Evolutionary conservation across 306 rosid species (phyloP), one percentile per base, ranked within the genome.

Genomic region (Cucurbita maxima): DNA sequence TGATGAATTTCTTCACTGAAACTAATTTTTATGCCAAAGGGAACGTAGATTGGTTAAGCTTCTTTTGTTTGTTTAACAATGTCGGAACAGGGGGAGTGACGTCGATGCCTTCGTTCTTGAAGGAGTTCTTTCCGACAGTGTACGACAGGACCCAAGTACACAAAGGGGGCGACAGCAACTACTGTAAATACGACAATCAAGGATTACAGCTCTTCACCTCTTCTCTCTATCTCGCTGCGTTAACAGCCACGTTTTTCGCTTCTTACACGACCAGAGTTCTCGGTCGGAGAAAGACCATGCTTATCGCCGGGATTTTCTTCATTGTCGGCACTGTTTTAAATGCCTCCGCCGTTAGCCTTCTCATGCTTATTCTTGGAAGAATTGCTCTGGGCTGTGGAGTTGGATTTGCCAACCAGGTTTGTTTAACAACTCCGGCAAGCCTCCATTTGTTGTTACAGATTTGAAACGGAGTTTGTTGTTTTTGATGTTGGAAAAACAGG

Each of bases 371-470:
- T 69, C 0, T 74, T 0, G 96, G 96, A 19, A 80, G 96, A 58
- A 53, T 92, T 64, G 20, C 74, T 10, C 87, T 92, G 12, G 98
- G 98, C 8, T 85, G 86, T 19, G 96, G 96, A 3, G 98, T 92
- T 53, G 98, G 96, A 64, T 92, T 90, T 44, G 96, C 96, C 74
- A 90, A 92, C 61, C 96, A 92, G 96, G 98, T 90, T 50, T 50
- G 54, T 50, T 48, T 48, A 12, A 6, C 13, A 48, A 48, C 14
- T 48, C 53, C 6, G 16, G 5, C 4, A 13, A 40, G 43, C 7
- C 47, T 7, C 10, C 50, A 45, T 45, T 45, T 45, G 47, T 43
- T 43, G 50, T 47, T 11, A 47, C 52, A 12, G 18, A 50, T 50
- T 13, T 58, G 55, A 20, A 30, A 47, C n/a, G 43, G 47, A 15